These are phyloP conservation scores for Escallonia rubra DNA, from an alignment of 129 eudicot species.

Conservation along the genomic window DNA sequence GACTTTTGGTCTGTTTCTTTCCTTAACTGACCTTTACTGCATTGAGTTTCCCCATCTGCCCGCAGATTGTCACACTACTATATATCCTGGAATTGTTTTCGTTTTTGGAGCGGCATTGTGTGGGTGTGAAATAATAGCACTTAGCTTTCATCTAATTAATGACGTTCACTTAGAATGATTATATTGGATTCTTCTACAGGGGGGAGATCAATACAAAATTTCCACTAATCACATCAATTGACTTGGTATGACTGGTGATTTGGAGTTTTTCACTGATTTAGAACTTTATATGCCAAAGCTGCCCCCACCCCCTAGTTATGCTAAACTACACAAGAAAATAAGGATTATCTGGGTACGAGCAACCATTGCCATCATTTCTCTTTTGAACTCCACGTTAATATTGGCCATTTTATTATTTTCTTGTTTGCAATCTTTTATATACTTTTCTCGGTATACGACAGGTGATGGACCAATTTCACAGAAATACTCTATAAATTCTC, in stretches of 20 bases:
- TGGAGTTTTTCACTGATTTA: constrained; percentile 5
- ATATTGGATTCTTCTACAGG: constrained; percentile 1
- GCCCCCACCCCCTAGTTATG: neutral
- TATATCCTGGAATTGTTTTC: constrained; percentile 2
- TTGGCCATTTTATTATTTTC: no score
- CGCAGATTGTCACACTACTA: neutral
- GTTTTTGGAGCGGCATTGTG: constrained; percentile 29
- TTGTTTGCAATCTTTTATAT: no score
- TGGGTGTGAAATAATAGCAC: neutral
- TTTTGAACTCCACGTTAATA: no score
- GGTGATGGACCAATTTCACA: no score
- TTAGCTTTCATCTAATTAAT: constrained; percentile 8
- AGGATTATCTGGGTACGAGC: no score
- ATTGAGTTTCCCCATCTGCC: constrained; percentile 12
- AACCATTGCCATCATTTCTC: no score
- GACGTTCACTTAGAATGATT: constrained; percentile 16
- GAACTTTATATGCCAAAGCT: neutral
- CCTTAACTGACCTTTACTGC: constrained; percentile 7
- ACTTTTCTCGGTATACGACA: no score
- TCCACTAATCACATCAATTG: constrained; percentile 24
- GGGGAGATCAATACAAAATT: constrained; percentile 1
- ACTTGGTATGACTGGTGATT: constrained; percentile 10
- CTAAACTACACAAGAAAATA: no score
- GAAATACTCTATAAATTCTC: no score
- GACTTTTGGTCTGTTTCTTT: constrained; percentile 34